Evolutionary conservation across 371 early-diverging fungal species (phyloP).

Genomic region (Zychaea mexicana): DNA sequence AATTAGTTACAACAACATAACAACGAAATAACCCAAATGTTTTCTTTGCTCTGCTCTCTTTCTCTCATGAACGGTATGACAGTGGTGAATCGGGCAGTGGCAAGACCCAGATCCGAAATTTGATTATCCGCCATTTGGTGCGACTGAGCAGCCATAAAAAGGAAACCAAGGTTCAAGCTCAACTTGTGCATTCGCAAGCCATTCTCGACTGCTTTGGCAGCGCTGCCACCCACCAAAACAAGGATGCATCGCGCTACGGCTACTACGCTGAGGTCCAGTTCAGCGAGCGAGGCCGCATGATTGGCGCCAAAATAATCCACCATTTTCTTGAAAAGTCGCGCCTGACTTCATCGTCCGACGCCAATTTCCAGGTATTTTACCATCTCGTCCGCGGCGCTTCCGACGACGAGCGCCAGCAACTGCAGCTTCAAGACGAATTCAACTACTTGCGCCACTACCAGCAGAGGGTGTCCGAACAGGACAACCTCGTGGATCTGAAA

Average conservation of each 20-base stretch:
- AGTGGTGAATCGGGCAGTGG: constrained; percentile 88
- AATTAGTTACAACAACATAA: constrained; percentile 56
- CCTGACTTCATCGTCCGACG: constrained; percentile 62
- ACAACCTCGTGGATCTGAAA: constrained; percentile 67
- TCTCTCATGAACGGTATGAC: constrained; percentile 13
- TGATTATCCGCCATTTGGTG: constrained; percentile 68
- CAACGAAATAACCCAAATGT: no score
- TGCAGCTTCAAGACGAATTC: constrained; percentile 24
- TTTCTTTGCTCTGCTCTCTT: constrained; percentile 12
- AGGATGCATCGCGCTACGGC: constrained; percentile 89
- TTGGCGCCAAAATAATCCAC: constrained; percentile 79
- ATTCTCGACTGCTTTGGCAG: constrained; percentile 88
- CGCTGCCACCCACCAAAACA: constrained; percentile 73
- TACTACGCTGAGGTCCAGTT: constrained; percentile 92
- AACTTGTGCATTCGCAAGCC: constrained; percentile 66
- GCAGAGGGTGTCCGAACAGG: constrained; percentile 37
- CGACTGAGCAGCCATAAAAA: constrained; percentile 76
- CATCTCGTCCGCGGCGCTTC: constrained; percentile 66
- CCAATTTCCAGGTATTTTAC: constrained; percentile 94
- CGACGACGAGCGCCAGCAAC: constrained; percentile 38
- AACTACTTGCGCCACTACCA: constrained; percentile 11
- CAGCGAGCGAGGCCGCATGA: constrained; percentile 64
- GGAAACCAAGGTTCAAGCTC: constrained; percentile 73
- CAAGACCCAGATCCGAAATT: constrained; percentile 71
- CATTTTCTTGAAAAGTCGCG: constrained; percentile 90